Evolutionary conservation across 208 protist species (phyloP).

Genomic region (Trichomonas tenax): DNA sequence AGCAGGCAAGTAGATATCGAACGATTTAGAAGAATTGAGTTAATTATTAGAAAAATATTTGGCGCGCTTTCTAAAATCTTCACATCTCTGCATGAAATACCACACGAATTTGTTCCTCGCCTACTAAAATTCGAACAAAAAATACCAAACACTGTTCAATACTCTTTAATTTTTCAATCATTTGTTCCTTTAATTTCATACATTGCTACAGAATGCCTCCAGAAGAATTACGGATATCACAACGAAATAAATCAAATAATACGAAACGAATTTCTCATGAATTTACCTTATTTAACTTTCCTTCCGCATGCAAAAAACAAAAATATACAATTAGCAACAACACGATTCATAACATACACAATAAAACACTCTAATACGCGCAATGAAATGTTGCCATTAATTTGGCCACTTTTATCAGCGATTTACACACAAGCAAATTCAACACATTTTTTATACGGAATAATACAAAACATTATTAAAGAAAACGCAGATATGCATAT

Average conservation of each 20-base stretch:
- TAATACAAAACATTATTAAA: background rate
- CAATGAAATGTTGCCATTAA: background rate
- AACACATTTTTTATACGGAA: background rate
- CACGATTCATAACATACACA: background rate
- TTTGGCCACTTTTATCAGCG: background rate
- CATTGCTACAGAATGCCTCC: background rate
- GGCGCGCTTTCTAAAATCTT: background rate
- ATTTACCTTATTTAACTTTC: background rate
- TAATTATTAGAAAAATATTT: background rate
- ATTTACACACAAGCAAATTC: background rate
- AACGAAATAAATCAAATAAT: background rate
- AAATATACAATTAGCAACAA: background rate
- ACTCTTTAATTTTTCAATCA: background rate
- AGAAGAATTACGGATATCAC: background rate
- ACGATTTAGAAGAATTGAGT: background rate
- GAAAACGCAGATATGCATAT: background rate
- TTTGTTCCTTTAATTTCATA: background rate
- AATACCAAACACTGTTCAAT: background rate
- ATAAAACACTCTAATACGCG: background rate
- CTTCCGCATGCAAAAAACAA: background rate
- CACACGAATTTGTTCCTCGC: background rate
- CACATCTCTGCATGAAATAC: background rate
- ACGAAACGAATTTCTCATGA: background rate
- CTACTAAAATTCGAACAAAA: background rate
- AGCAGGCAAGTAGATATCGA: background rate